Evolutionary conservation across 306 rosid genomes (phyloP).

Genomic region (Calophaca sinica): DNA sequence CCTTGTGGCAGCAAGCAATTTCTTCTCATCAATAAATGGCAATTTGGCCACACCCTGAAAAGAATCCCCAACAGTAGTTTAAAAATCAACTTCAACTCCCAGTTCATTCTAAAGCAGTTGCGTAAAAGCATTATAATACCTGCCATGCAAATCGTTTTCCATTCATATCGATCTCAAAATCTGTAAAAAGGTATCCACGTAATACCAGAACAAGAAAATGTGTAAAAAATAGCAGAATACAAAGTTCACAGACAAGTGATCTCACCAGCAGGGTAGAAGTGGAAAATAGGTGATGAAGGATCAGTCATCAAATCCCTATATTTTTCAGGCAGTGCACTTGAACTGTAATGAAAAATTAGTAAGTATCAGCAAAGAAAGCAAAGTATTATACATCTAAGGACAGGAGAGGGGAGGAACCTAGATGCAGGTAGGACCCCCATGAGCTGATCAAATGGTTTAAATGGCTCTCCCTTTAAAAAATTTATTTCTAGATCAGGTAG

Average conservation of each 20-base stretch:
- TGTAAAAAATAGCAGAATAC: slow-evolving; percentile 35
- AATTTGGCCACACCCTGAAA: slow-evolving; percentile 93
- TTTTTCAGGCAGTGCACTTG: slow-evolving; percentile 86
- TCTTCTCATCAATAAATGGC: slow-evolving; percentile 93
- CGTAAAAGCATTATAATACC: slow-evolving; percentile 55
- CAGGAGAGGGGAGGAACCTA: slow-evolving; percentile 60
- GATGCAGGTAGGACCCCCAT: slow-evolving; percentile 97
- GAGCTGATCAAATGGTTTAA: slow-evolving; percentile 97
- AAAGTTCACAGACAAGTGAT: slow-evolving; percentile 30
- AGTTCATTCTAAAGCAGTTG: slow-evolving; percentile 25
- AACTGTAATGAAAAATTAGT: slow-evolving; percentile 66
- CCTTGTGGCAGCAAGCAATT: slow-evolving; percentile 79
- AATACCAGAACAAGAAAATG: slow-evolving; percentile 25
- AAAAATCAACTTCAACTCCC: slow-evolving; percentile 12
- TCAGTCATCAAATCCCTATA: slow-evolving; percentile 86
- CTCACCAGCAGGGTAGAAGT: slow-evolving; percentile 89
- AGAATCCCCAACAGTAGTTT: slow-evolving; percentile 35
- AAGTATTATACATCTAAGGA: slow-evolving; percentile 36
- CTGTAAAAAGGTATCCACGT: slow-evolving; percentile 56
- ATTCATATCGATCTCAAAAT: slow-evolving; percentile 96
- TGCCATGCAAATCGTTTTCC: slow-evolving; percentile 98
- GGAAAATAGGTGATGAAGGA: slow-evolving; percentile 77
- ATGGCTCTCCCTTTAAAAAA: slow-evolving; percentile 82
- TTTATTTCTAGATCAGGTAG: slow-evolving; percentile 80
- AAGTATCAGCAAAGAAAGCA: slow-evolving; percentile 36